Evolutionary conservation across 345 rosid genomes (phyloP).

Genomic region (Lumnitzera racemosa): DNA sequence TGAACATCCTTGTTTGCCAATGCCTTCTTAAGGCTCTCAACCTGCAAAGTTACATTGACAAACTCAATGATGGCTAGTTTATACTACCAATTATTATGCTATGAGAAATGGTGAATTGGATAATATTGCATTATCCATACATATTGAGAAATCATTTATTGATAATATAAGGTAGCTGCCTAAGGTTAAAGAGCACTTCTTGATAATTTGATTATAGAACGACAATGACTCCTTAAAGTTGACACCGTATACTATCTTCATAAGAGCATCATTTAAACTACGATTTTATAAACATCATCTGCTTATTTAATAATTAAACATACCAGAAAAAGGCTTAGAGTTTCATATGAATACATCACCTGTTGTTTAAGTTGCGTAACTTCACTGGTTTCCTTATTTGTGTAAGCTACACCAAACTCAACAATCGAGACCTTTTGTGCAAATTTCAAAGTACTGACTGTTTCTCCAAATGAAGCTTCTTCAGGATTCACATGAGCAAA

Average conservation of each 20-base stretch:
- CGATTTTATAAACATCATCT: too few relatives aligned
- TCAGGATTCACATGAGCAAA: constrained; percentile 93
- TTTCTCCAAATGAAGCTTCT: constrained; percentile 70
- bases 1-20: constrained; percentile 48
- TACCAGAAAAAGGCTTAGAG: not conserved
- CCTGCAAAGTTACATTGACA: constrained; percentile 27
- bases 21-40: constrained; percentile 80
- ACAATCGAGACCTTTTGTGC: constrained; percentile 81
- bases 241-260: too few relatives aligned
- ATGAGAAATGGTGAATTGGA: not conserved
- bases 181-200: too few relatives aligned
- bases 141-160: not conserved
- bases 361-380: constrained; percentile 77
- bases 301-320: too few relatives aligned
- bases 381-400: constrained; percentile 75
- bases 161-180: not conserved
- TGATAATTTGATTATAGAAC: too few relatives aligned
- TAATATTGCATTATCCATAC: not conserved
- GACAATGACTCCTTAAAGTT: too few relatives aligned
- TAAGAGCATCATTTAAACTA: too few relatives aligned
- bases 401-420: constrained; percentile 76
- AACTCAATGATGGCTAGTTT: not conserved
- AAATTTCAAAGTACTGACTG: constrained; percentile 81
- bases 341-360: constrained; percentile 21
- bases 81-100: too few relatives aligned